These are phyloP conservation scores for Sesbania bispinosa DNA, from an alignment of 306 rosid genomes.

Conservation along the genomic window DNA sequence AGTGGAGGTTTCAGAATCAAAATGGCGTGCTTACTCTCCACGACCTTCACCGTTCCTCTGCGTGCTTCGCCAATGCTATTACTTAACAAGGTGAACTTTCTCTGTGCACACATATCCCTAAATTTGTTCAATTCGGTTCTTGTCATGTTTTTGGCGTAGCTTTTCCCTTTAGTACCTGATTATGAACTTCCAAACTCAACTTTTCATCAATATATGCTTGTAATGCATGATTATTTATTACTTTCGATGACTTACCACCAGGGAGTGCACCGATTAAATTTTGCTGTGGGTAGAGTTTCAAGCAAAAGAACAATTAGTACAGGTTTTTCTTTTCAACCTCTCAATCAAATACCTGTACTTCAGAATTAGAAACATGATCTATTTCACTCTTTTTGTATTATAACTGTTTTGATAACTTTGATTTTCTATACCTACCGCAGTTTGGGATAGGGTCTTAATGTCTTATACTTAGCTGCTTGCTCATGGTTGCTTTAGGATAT, in stretches of 20 bases:
- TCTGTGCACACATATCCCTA: conserved; percentile 8
- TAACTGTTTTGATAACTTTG: neutral
- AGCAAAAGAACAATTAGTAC: conserved; percentile 24
- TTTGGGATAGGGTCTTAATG: neutral
- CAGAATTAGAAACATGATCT: neutral
- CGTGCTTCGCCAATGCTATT: neutral
- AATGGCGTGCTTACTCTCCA: conserved; percentile 29
- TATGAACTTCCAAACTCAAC: neutral
- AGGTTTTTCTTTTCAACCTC: conserved; percentile 45
- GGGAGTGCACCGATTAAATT: conserved; percentile 18
- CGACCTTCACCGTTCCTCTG: conserved; percentile 21
- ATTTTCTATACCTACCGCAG: neutral
- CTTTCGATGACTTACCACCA: conserved; percentile 14
- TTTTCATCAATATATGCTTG: neutral
- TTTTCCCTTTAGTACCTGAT: neutral
- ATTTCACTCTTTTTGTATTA: neutral
- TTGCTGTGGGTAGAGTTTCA: conserved; percentile 27
- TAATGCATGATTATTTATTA: neutral
- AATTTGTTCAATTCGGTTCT: neutral
- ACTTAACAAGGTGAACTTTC: conserved; percentile 15
- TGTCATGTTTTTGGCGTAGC: neutral
- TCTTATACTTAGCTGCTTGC: neutral
- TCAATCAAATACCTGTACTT: neutral
- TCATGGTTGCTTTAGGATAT: neutral
- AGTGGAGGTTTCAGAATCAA: neutral